phyloP scores from a whole-genome alignment of 805 yeast species.

The Ogataea pini region DNA sequence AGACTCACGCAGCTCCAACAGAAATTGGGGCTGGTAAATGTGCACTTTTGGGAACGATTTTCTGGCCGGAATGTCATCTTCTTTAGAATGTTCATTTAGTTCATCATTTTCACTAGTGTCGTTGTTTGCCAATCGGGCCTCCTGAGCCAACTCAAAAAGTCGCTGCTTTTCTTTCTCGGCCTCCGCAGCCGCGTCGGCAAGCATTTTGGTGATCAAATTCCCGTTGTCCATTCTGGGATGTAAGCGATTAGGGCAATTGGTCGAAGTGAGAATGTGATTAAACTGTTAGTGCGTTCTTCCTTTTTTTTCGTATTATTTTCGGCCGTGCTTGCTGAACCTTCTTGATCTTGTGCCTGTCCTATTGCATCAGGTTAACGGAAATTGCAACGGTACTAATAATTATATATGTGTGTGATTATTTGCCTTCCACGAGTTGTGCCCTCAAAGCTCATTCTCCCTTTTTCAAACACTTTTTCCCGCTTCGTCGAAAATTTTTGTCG shows the following conservation, averaged over 20 bases:
- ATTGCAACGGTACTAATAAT: not conserved
- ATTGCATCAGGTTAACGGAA: conserved; percentile 1
- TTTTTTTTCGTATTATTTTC: too few relatives aligned
- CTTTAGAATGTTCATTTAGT: not conserved
- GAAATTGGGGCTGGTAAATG: conserved; percentile 31
- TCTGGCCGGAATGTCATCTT: not conserved
- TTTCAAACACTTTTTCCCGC: not conserved
- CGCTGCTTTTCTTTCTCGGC: conserved; percentile 29
- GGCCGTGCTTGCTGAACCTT: not conserved
- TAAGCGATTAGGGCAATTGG: too few relatives aligned
- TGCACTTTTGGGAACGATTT: conserved; percentile 13
- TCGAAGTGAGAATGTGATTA: too few relatives aligned
- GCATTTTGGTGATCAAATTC: conserved; percentile 32
- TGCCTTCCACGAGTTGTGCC: conserved; percentile 1
- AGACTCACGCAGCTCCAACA: conserved; percentile 37
- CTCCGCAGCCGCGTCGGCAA: conserved; percentile 37
- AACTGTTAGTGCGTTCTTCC: too few relatives aligned
- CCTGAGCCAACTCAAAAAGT: conserved; percentile 3
- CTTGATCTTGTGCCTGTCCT: not conserved
- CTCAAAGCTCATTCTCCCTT: not conserved
- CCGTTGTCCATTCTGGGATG: conserved; percentile 19
- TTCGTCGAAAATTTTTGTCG: conserved; percentile 4
- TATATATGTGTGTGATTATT: not conserved
- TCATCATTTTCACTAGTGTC: conserved; percentile 4
- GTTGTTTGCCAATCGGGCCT: not conserved